Evolutionary conservation across 768 basidiomycete genomes (phyloP).

Genomic region (Psilocybe subaeruginosa): DNA sequence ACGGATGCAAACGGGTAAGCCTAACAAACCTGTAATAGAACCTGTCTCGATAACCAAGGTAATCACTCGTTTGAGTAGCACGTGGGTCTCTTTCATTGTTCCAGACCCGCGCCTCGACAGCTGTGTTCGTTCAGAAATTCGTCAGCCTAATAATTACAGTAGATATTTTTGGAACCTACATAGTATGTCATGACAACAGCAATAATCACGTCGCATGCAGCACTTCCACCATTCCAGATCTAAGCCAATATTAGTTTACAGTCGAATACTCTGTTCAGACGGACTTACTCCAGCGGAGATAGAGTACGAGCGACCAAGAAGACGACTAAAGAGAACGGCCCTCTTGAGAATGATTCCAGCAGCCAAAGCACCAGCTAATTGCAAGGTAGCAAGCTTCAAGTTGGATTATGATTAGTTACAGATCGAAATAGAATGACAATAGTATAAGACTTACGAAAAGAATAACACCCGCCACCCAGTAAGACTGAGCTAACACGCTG

Average conservation of each 20-base stretch:
- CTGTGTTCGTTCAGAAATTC: background rate
- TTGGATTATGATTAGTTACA: background rate
- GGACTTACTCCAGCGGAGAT: conserved; percentile 10
- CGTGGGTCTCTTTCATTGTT: conserved; percentile 8
- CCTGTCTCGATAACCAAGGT: conserved; percentile 20
- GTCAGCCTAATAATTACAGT: background rate
- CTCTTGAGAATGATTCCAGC: conserved; percentile 10
- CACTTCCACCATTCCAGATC: conserved; percentile 23
- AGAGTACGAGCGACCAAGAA: conserved; percentile 3
- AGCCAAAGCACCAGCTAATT: conserved; percentile 17
- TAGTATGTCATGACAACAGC: conserved; percentile 23
- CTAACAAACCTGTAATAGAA: conserved; percentile 14
- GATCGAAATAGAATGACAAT: background rate
- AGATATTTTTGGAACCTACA: conserved; percentile 1
- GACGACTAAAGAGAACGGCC: conserved; percentile 8
- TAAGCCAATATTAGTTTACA: background rate
- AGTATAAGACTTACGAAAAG: background rate
- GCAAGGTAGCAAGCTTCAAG: conserved; percentile 15
- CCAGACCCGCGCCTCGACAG: conserved; percentile 6
- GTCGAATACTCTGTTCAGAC: background rate
- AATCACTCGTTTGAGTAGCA: conserved; percentile 12
- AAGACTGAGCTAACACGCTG: conserved; percentile 12
- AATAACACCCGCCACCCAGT: conserved; percentile 13
- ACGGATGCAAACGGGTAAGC: background rate
- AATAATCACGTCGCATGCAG: conserved; percentile 22